phyloP scores from a whole-genome alignment of 208 protist genomes.

The Porcisia deanei region DNA sequence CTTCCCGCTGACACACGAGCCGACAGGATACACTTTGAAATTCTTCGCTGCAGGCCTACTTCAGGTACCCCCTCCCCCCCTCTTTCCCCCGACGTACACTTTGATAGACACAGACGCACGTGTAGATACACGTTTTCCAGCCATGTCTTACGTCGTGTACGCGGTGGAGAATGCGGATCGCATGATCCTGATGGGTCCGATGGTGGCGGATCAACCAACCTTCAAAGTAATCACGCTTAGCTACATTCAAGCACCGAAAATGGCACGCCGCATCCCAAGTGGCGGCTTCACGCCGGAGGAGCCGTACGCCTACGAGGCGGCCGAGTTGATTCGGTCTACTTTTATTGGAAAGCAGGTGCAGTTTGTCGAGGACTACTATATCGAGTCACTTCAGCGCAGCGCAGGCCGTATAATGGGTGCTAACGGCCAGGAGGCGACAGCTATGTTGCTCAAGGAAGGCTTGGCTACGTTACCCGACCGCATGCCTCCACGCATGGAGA shows the following conservation, averaged over 20 bases:
- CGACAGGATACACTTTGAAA: no score
- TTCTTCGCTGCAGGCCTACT: no score
- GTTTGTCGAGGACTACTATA: constrained; percentile 88
- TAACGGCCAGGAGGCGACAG: constrained; percentile 57
- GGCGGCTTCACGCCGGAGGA: constrained; percentile 83
- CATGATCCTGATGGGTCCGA: constrained; percentile 71
- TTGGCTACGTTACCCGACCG: constrained; percentile 65
- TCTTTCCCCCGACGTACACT: background rate
- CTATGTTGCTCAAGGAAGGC: constrained; percentile 74
- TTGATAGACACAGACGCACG: background rate
- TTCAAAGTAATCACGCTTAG: constrained; percentile 83
- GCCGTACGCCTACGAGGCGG: constrained; percentile 85
- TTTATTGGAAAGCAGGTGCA: constrained; percentile 89
- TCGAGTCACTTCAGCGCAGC: constrained; percentile 77
- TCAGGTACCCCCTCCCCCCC: no score
- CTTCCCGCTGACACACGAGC: no score
- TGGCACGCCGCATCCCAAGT: constrained; percentile 47
- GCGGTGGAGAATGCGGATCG: constrained; percentile 87
- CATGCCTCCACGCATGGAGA: constrained; percentile 65
- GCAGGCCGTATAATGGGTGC: constrained; percentile 56
- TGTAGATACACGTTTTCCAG: background rate
- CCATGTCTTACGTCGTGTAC: constrained; percentile 82
- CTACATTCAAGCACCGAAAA: constrained; percentile 83
- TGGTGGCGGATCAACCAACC: constrained; percentile 51
- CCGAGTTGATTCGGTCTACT: constrained; percentile 75